Evolutionary conservation across 2,329 filamentous ascomycete species (phyloP).

Genomic region (Curvularia sp.): DNA sequence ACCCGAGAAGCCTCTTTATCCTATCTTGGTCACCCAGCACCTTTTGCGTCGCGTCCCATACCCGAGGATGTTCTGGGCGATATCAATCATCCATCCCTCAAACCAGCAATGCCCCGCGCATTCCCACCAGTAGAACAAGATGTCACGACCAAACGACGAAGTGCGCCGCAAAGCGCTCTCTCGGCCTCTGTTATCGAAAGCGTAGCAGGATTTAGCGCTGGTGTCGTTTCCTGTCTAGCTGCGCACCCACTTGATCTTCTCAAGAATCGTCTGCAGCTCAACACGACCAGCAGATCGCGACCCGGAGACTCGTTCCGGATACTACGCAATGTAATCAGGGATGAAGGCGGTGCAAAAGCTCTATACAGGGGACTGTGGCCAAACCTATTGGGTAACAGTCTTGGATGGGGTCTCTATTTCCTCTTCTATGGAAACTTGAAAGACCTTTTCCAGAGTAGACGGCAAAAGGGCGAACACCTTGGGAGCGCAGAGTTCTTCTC

Average conservation of each 20-base stretch:
- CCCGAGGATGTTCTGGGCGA: slow-evolving; percentile 33
- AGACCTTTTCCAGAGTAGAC: slow-evolving; percentile 56
- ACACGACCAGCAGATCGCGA: slow-evolving; percentile 51
- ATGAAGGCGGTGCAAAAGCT: slow-evolving; percentile 67
- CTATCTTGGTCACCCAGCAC: neutral
- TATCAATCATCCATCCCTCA: slow-evolving; percentile 12
- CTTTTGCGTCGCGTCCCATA: slow-evolving; percentile 4
- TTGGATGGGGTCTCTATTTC: slow-evolving; percentile 93
- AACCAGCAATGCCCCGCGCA: slow-evolving; percentile 56
- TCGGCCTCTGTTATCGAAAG: slow-evolving; percentile 82
- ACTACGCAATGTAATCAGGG: slow-evolving; percentile 58
- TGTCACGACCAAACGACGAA: slow-evolving; percentile 49
- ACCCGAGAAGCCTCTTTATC: neutral
- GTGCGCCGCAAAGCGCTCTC: slow-evolving; percentile 38
- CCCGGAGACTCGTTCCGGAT: slow-evolving; percentile 62
- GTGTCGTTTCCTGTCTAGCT: slow-evolving; percentile 81
- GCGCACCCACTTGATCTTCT: slow-evolving; percentile 94
- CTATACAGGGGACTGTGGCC: slow-evolving; percentile 90
- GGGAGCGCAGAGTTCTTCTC: slow-evolving; percentile 78
- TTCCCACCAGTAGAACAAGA: slow-evolving; percentile 55
- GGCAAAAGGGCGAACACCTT: slow-evolving; percentile 54
- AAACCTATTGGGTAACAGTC: slow-evolving; percentile 88
- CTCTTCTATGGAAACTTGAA: slow-evolving; percentile 71
- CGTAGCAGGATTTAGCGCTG: slow-evolving; percentile 87
- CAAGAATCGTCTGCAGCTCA: slow-evolving; percentile 88